Evolutionary conservation across 805 yeast genomes (phyloP).

Genomic region (Cyberlindnera galapagoensis): DNA sequence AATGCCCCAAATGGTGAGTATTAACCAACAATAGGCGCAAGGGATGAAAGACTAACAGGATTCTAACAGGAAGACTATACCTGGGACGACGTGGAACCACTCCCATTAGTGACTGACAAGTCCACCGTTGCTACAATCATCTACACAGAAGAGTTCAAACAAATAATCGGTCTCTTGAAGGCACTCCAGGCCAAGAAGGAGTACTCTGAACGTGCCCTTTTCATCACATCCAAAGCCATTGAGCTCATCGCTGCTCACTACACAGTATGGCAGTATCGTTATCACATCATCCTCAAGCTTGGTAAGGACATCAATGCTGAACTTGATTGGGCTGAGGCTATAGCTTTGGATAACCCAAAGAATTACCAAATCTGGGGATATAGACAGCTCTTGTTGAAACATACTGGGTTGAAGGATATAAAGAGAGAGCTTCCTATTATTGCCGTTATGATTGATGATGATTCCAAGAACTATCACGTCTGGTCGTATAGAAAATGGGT

Average conservation of each 20-base stretch:
- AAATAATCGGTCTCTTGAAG: conserved; percentile 54
- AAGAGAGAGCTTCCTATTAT: conserved; percentile 61
- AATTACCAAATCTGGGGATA: conserved; percentile 98
- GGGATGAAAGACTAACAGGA: too few relatives aligned
- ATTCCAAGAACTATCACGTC: conserved; percentile 89
- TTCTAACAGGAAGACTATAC: conserved; percentile 22
- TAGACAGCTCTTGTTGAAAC: conserved; percentile 56
- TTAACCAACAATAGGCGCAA: too few relatives aligned
- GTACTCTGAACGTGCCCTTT: conserved; percentile 62
- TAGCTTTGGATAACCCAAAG: conserved; percentile 74
- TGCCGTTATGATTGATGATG: conserved; percentile 64
- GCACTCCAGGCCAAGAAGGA: conserved; percentile 56
- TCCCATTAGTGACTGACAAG: conserved; percentile 35
- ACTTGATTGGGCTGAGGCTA: conserved; percentile 70
- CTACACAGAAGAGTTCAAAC: conserved; percentile 66
- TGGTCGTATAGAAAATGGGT: conserved; percentile 93
- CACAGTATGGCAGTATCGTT: conserved; percentile 78
- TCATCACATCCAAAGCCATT: conserved; percentile 58
- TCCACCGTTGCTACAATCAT: conserved; percentile 55
- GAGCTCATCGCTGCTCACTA: conserved; percentile 81
- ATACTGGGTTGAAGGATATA: conserved; percentile 29
- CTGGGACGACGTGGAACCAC: conserved; percentile 39
- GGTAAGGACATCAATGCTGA: conserved; percentile 40
- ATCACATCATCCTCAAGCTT: conserved; percentile 39
- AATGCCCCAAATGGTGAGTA: too few relatives aligned